Conservation (phyloP, 2,329 filamentous ascomycete genomes). For the Geosmithia flava region DNA sequence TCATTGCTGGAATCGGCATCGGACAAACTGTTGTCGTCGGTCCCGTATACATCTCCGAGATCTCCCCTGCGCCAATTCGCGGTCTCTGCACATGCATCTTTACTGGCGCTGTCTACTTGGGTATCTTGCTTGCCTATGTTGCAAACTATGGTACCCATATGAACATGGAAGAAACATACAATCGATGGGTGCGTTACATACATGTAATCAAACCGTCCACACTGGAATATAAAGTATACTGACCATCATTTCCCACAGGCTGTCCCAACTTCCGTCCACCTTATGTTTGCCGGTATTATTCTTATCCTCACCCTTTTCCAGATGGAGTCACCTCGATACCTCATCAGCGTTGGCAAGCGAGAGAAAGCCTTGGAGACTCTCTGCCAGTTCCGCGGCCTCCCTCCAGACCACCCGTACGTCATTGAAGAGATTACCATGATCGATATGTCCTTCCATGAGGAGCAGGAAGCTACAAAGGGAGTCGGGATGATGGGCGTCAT, state of each 20-base stretch:
- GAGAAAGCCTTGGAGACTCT: constrained; percentile 21
- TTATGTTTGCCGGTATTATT: constrained; percentile 30
- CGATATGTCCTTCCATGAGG: constrained; percentile 8
- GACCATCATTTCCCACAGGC: constrained; percentile 10
- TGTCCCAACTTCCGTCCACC: constrained; percentile 52
- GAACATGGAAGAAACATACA: constrained; percentile 21
- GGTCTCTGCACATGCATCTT: constrained; percentile 48
- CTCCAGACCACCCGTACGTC: constrained; percentile 22
- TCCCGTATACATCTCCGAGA: constrained; percentile 53
- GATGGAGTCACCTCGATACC: constrained; percentile 8
- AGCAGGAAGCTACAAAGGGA: constrained; percentile 6
- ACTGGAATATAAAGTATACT: constrained; percentile 18
- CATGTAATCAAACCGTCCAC: background rate
- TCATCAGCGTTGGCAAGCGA: constrained; percentile 21
- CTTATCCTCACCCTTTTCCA: constrained; percentile 8
- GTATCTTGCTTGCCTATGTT: constrained; percentile 24
- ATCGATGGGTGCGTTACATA: constrained; percentile 5
- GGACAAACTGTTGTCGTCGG: constrained; percentile 45
- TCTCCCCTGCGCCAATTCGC: constrained; percentile 47
- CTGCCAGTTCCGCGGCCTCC: constrained; percentile 22
- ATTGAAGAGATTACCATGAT: constrained; percentile 19
- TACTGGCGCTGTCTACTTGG: constrained; percentile 11
- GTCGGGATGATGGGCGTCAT: constrained; percentile 5
- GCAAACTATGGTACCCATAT: constrained; percentile 42
- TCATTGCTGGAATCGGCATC: constrained; percentile 41